Evolutionary conservation across 1,284 basidiomycete genomes (phyloP), one percentile per base, ranked within the genome.

Genomic region (Rhodotorula sp.): DNA sequence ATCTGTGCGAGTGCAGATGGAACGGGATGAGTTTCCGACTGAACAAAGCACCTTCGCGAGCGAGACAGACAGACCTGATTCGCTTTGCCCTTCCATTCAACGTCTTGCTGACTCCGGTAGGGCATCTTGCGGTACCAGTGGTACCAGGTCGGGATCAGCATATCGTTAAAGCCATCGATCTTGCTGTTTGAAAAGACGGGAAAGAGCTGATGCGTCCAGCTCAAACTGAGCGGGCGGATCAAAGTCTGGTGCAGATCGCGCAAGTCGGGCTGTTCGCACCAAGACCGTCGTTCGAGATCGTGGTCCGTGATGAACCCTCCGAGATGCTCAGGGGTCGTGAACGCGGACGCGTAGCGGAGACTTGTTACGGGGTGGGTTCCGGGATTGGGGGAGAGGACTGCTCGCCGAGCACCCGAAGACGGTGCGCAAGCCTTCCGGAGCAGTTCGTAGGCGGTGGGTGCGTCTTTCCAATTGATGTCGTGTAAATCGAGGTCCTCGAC

Each of bases 201-300:
- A 30, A 44, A 69, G 42, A 61, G 62, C 44, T 64, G 58, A 22
- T 66, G 37, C 56, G 64, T 61, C 48, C 44, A 67, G 48, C 45
- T 54, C 17, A 70, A 65, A 29, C 54, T 61, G 29, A 72, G 58
- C 44, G 71, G 71, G n/a, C 48, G 67, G 44, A 67, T 62, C 48
- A 62, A 64, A 24, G 65, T 48, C 42, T 66, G 60, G 24, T 69
- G 68, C 33, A 72, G 65, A 53, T 65, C 63, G n/a, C 60, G 68
- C 42, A 72, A 37, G 61, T 70, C 69, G 49, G 69, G 69, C 60
- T 72, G 71, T 20, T 64, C 68, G 59, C 71, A 72, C 64, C 68
- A 72, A 14, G 65, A 56, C 15, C 44, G 46, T 10, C 66, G 67
- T n/a, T 72, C 71, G 20, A 46, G 46, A 2, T 48, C 24, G 17